Evolutionary conservation across 768 basidiomycete genomes (phyloP).

Genomic region (Boletus pseudo-olivaceus): DNA sequence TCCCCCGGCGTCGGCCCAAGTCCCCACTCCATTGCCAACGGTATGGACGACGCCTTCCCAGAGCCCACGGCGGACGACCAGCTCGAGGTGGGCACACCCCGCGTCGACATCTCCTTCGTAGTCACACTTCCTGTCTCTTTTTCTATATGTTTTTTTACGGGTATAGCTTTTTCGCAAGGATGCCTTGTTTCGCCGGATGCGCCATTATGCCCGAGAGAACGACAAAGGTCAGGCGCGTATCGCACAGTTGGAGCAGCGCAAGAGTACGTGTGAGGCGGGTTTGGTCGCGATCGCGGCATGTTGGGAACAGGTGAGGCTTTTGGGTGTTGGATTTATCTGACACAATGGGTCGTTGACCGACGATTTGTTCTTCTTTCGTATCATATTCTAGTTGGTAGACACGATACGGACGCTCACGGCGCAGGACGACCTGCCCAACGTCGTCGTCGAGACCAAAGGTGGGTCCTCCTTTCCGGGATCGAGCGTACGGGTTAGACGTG

Average conservation of each 20-base stretch:
- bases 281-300: slow-evolving; percentile 72
- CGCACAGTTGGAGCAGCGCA: slow-evolving; percentile 61
- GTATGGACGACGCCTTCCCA: slow-evolving; percentile 29
- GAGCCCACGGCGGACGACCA: slow-evolving; percentile 52
- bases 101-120: slow-evolving; percentile 19
- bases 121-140: slow-evolving; percentile 17
- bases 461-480: background rate
- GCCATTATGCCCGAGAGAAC: slow-evolving; percentile 73
- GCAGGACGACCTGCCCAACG: slow-evolving; percentile 46
- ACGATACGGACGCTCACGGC: slow-evolving; percentile 59
- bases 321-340: background rate
- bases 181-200: slow-evolving; percentile 82
- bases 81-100: slow-evolving; percentile 54
- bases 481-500: background rate
- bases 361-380: background rate
- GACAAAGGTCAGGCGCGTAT: slow-evolving; percentile 61
- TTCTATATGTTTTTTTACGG: slow-evolving; percentile 2
- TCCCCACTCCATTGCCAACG: slow-evolving; percentile 43
- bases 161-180: slow-evolving; percentile 79
- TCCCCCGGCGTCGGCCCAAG: slow-evolving; percentile 43
- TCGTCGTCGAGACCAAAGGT: slow-evolving; percentile 44
- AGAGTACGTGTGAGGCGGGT: slow-evolving; percentile 64
- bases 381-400: slow-evolving; percentile 53
- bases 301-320: slow-evolving; percentile 67
- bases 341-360: background rate